Evolutionary conservation across 1,139 yeast genomes (phyloP), one percentile per base, ranked within the genome.

Genomic region (Zygoascus hellenicus): DNA sequence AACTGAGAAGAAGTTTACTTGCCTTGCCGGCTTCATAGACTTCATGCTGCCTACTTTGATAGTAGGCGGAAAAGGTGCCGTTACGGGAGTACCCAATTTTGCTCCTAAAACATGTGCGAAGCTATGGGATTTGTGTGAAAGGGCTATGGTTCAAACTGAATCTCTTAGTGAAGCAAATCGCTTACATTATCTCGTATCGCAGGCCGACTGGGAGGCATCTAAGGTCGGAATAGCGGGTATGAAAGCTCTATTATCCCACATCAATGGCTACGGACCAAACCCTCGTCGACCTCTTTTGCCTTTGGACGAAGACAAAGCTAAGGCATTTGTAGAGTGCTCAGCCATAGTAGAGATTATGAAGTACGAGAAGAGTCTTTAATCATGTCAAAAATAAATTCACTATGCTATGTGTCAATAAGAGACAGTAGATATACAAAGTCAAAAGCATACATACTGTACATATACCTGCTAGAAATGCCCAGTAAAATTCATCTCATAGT

Each of bases 11-110:
- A 9, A 34, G 32, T 71, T 72, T 57, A 54, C 62, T 33, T 67
- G 68, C 13, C 65, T 72, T 51, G 68, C 75, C 14, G 77, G 77
- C 2, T 61, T 71, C 45, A 74, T 75, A 7, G 76, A 72, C 55
- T 67, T 71, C 26, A 58, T 72, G 45, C 56, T 71, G 36, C 75
- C 75, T 9, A 64, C 74, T 2, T 49, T 70, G 40, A 54, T 69
- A 1, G 69, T 70, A n/a, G 74, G 74, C n/a, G 60, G 66, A 15
- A 58, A 55, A 39, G 77, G 77, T 22, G 66, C 73, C 22, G 71
- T 73, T 54, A 74, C 72, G 48, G 77, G 75, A 1, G 58, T 73
- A 29, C 72, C 75, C 9, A 71, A 68, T 41, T 58, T 70, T 9
- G 70, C 71, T 54, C 76, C 75, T 31, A 71, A 69, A 48, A 53